Evolutionary conservation across 2,329 filamentous ascomycete genomes (phyloP).

Genomic region (Chaetothyriales sp.): DNA sequence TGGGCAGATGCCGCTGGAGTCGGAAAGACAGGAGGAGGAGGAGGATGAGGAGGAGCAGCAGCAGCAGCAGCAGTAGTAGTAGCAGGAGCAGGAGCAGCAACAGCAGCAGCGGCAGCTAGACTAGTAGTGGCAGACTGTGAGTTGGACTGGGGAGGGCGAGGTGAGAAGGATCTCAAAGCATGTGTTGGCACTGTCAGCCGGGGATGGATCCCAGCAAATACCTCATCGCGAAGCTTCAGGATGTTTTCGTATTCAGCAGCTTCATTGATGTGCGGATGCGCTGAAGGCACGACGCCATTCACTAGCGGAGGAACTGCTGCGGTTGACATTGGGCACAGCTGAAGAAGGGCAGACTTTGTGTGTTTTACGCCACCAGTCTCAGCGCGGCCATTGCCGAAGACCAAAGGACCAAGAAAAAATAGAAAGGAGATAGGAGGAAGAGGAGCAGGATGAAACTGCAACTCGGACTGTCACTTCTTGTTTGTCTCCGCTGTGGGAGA

Average conservation of each 20-base stretch:
- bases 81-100: constrained; percentile 3
- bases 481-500: neutral
- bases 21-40: constrained; percentile 25
- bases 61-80: constrained; percentile 17
- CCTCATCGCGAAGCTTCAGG: constrained; percentile 60
- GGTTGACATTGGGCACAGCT: neutral
- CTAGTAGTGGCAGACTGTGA: constrained; percentile 16
- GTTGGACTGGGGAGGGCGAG: constrained; percentile 20
- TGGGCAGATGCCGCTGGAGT: constrained; percentile 27
- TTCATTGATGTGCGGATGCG: constrained; percentile 35
- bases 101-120: neutral
- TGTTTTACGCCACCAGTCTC: neutral
- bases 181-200: constrained; percentile 41
- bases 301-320: constrained; percentile 11
- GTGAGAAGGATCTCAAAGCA: constrained; percentile 31
- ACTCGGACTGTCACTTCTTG: neutral
- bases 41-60: constrained; percentile 15
- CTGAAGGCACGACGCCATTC: constrained; percentile 19
- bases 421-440: neutral
- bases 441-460: neutral
- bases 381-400: neutral
- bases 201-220: constrained; percentile 57
- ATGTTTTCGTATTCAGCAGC: constrained; percentile 64
- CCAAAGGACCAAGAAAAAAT: neutral
- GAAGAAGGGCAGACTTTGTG: neutral